Conservation (phyloP, 108 stramenopile genomes). For the Chaetoceros tenuissimus region DNA sequence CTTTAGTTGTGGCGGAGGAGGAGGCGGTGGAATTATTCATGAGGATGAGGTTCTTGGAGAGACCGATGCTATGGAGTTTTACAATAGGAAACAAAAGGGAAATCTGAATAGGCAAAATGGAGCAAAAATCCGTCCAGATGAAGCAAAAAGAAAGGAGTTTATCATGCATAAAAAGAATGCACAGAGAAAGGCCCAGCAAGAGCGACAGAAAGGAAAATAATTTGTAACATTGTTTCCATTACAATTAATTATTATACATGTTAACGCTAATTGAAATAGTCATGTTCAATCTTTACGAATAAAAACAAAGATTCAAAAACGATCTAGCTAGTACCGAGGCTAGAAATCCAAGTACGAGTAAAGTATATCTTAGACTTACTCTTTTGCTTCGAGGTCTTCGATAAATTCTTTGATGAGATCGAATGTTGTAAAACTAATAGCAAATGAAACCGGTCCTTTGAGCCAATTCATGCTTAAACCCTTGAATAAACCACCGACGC, state of each 20-base stretch:
- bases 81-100: conserved; percentile 61
- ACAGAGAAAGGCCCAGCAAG: conserved; percentile 24
- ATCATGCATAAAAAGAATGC: conserved; percentile 66
- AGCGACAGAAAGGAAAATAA: too few species aligned
- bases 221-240: too few species aligned
- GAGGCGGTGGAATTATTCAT: conserved; percentile 12
- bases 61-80: conserved; percentile 66
- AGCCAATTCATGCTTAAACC: conserved; percentile 98
- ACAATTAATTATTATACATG: too few species aligned
- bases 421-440: conserved; percentile 92
- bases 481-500: conserved; percentile 85
- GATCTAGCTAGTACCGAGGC: too few species aligned
- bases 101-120: conserved; percentile 42
- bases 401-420: conserved; percentile 71
- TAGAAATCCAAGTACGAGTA: too few species aligned
- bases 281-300: too few species aligned
- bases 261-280: too few species aligned
- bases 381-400: conserved; percentile 41
- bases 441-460: conserved; percentile 93
- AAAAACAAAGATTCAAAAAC: too few species aligned
- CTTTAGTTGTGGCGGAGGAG: conserved; percentile 12
- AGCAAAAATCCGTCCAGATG: conserved; percentile 64
- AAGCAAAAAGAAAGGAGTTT: conserved; percentile 70
- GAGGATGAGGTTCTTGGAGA: conserved; percentile 51
- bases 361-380: too few species aligned